Base-by-base conservation (phyloP, 768 basidiomycete species). In the Panus rudis region DNA sequence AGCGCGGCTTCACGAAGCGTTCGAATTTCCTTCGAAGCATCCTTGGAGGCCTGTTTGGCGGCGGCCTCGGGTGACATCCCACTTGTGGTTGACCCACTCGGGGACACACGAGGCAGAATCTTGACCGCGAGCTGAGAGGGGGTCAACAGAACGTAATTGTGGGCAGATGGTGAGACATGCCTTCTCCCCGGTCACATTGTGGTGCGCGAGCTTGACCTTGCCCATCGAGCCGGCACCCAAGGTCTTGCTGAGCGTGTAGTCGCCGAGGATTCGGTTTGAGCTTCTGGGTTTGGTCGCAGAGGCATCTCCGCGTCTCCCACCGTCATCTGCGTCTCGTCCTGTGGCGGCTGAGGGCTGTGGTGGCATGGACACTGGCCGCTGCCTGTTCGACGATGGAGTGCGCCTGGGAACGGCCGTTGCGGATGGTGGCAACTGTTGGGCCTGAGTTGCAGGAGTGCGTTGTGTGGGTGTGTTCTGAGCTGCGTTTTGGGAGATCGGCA, bases 201-300 rank as follows among this genome's bases (percentile, higher is more conserved):
- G 90, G 16, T 84, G 84, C 3, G 91, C 94, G 10, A 98, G 78
- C 71, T 97, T 99, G 57, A 99, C 94, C 64, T 97, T 97, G 52
- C 94, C 94, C 94, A 99, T 99, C 61, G 88, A 92, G 27, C 94
- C 94, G 17, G 93, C 94, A 20, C 94, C 94, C 31, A 99, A 75
- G 4, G 94, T 96, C 75, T 97, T 98, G 58, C 87, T 87, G 53
- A 99, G 77, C 47, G 88, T 88, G 69, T 96, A 99, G 61, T 97
- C 92, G 24, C 93, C 94, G 13, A 99, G 71, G 46, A 90, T 72
- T 63, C 84, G 65, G 53, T 68, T 65, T 31, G 62, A 61, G 32
- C 61, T 57, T 39, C 63, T 54, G 27, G 56, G 37, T 43, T 55
- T 61, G 48, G 50, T 46, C 17, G 54, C 42, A 33, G 56, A 41